phyloP scores from a whole-genome alignment of 228 moss, liverwort and hornwort genomes.

The Sphagnum fallax region DNA sequence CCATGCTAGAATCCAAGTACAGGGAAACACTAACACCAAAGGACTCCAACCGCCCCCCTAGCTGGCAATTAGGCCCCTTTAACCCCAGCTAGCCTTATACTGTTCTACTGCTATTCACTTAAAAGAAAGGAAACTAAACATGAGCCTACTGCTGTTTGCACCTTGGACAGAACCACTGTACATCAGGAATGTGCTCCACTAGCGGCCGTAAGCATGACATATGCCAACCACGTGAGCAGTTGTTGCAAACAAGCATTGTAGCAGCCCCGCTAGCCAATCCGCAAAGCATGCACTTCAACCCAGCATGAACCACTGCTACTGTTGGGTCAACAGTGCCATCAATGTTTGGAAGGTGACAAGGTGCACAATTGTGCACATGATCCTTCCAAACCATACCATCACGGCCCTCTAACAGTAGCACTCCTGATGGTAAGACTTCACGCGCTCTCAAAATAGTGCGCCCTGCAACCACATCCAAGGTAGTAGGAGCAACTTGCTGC shows the following conservation, averaged over 20 bases:
- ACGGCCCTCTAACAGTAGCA: neutral
- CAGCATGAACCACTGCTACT: neutral
- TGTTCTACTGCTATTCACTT: too few relatives aligned
- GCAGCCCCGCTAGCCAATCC: neutral
- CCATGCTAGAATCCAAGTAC: too few relatives aligned
- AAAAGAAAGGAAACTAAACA: too few relatives aligned
- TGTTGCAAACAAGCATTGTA: conserved; percentile 1
- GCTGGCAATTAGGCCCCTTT: too few relatives aligned
- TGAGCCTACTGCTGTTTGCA: too few relatives aligned
- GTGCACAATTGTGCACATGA: conserved; percentile 2
- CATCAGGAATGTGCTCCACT: neutral
- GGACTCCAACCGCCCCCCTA: too few relatives aligned
- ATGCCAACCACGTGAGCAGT: neutral
- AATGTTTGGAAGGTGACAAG: conserved; percentile 6
- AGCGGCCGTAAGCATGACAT: neutral
- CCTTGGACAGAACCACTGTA: neutral
- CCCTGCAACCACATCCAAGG: conserved; percentile 2
- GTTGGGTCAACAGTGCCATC: neutral
- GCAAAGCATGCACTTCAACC: conserved; percentile 2
- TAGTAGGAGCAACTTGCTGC: neutral
- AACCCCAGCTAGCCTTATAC: too few relatives aligned
- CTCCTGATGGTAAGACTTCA: neutral
- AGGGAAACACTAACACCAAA: too few relatives aligned
- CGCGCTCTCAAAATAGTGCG: conserved; percentile 1
- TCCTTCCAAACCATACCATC: conserved; percentile 10